A percentile compares a stretch with the other conserved stretches of the same genome.
phyloP scores from a whole-genome alignment of 2,329 filamentous ascomycete genomes.

The Diaporthe batatas region DNA sequence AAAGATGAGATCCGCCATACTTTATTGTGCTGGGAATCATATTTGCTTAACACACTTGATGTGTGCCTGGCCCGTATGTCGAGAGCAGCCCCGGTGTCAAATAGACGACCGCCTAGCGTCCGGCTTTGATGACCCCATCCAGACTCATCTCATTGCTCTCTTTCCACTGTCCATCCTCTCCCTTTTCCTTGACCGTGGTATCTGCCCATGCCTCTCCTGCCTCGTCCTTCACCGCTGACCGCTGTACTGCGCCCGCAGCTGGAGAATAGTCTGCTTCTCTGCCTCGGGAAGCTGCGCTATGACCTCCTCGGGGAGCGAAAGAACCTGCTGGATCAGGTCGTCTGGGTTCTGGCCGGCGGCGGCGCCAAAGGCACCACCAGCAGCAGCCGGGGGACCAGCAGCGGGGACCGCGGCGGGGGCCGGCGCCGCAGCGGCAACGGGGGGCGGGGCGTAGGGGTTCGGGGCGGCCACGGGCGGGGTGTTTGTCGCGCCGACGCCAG shows the following conservation, averaged over 20 bases:
- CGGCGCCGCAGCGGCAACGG: slow-evolving; percentile 48
- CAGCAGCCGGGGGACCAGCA: slow-evolving; percentile 52
- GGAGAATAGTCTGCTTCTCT: slow-evolving; percentile 83
- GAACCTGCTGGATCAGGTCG: slow-evolving; percentile 82
- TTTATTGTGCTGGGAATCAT: not conserved
- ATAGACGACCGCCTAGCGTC: not conserved
- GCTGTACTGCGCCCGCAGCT: slow-evolving; percentile 69
- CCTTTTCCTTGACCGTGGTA: not conserved
- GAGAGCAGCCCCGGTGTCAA: not conserved
- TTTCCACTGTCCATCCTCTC: not conserved
- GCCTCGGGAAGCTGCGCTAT: slow-evolving; percentile 84
- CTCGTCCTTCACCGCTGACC: slow-evolving; percentile 22
- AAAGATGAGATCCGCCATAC: not conserved
- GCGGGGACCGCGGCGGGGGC: slow-evolving; percentile 47
- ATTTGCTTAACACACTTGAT: not conserved
- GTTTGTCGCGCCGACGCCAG: slow-evolving; percentile 55
- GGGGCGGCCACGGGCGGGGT: slow-evolving; percentile 62
- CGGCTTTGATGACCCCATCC: not conserved
- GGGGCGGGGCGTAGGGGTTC: slow-evolving; percentile 61
- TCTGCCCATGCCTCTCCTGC: not conserved
- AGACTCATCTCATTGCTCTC: not conserved
- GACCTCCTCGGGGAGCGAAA: slow-evolving; percentile 82
- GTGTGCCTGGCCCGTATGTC: not conserved
- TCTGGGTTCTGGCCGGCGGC: slow-evolving; percentile 69
- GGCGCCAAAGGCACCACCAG: slow-evolving; percentile 52